Conservation (phyloP, 768 basidiomycete species). For the Auriscalpium orientale region DNA sequence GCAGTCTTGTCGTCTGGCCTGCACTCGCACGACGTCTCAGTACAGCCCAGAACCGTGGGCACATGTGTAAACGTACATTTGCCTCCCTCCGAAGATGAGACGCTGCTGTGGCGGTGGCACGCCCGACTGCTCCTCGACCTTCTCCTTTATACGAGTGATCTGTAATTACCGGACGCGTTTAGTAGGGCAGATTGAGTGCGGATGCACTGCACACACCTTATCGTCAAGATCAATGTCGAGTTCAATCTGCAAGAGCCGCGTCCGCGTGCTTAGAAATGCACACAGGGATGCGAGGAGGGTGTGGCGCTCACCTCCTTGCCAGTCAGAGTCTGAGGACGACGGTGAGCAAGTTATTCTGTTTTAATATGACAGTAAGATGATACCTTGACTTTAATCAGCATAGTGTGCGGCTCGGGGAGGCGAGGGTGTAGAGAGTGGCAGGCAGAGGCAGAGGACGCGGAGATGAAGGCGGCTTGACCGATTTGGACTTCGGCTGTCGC, state of each 20-base stretch:
- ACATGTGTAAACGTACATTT: constrained; percentile 57
- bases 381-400: constrained; percentile 92
- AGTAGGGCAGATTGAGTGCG: background rate
- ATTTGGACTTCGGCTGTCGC: too few species aligned
- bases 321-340: constrained; percentile 67
- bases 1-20: constrained; percentile 93
- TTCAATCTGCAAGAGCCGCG: constrained; percentile 58
- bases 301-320: constrained; percentile 71
- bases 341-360: constrained; percentile 1
- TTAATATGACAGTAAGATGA: constrained; percentile 4
- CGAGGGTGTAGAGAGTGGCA: too few species aligned
- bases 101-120: constrained; percentile 96
- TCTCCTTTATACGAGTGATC: constrained; percentile 94
- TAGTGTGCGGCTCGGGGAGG: constrained; percentile 21
- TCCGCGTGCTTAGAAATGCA: background rate
- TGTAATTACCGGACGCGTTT: constrained; percentile 22
- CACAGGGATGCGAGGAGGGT: background rate
- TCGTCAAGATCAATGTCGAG: constrained; percentile 89
- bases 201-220: constrained; percentile 43
- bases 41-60: background rate
- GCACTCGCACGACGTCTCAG: background rate
- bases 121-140: constrained; percentile 96
- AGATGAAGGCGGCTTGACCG: too few species aligned
- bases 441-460: too few species aligned
- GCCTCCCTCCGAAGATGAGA: constrained; percentile 86